Evolutionary conservation across 2,329 filamentous ascomycete species (phyloP).

Genomic region (Ophiostoma perfectum): DNA sequence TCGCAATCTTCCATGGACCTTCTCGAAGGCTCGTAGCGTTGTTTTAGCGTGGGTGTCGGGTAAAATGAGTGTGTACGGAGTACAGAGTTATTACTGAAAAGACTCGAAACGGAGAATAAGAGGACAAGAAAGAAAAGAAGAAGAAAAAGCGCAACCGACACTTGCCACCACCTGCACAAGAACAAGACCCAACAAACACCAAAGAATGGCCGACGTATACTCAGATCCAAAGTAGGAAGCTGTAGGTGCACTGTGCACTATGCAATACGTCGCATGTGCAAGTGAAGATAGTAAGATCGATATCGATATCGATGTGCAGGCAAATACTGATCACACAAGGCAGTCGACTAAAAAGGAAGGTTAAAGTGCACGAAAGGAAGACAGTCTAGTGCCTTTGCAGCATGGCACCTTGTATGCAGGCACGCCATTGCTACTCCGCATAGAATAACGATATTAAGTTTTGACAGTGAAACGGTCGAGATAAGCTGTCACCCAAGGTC

Average conservation of each 20-base stretch:
- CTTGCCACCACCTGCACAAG: too few species aligned
- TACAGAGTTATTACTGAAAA: too few species aligned
- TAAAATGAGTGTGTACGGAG: too few species aligned
- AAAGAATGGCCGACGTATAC: neutral
- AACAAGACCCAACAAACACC: too few species aligned
- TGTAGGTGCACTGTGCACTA: neutral
- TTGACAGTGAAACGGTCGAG: slow-evolving; percentile 4
- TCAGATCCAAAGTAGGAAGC: neutral
- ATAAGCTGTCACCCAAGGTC: neutral
- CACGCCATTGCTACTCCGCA: neutral
- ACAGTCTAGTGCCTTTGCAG: neutral
- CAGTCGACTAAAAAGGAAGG: slow-evolving; percentile 1
- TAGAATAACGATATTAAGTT: slow-evolving; percentile 1
- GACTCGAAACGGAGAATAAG: too few species aligned
- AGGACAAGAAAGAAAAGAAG: neutral
- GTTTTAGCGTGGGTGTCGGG: neutral
- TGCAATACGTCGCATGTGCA: neutral
- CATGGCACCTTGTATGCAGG: neutral
- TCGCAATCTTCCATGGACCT: slow-evolving; percentile 22
- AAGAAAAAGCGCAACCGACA: neutral
- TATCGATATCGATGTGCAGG: too few species aligned
- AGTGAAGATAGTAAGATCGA: too few species aligned
- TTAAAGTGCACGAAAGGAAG: neutral
- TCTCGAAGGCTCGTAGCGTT: slow-evolving; percentile 20
- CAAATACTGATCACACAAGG: neutral